Evolutionary conservation across 371 early-diverging fungal species (phyloP).

Genomic region (Massospora cicadina): DNA sequence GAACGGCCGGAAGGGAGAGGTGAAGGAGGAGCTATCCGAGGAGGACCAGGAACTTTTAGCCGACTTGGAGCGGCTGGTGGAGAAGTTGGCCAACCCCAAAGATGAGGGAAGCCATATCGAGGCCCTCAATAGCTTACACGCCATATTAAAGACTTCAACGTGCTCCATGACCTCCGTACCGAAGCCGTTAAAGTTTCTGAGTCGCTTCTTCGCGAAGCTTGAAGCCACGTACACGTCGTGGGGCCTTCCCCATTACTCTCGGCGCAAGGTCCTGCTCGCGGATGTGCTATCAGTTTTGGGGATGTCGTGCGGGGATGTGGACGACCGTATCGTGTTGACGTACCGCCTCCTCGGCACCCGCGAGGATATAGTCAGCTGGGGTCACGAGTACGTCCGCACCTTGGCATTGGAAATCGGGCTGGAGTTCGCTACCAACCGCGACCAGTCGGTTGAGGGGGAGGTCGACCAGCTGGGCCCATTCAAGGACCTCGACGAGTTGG

Average conservation of each 20-base stretch:
- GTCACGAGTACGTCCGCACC: slow-evolving; percentile 84
- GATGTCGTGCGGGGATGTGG: slow-evolving; percentile 85
- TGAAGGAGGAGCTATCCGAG: slow-evolving; percentile 4
- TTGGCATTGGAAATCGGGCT: slow-evolving; percentile 4
- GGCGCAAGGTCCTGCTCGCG: slow-evolving; percentile 73
- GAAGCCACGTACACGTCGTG: slow-evolving; percentile 50
- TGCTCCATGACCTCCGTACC: slow-evolving; percentile 97
- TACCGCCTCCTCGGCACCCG: slow-evolving; percentile 67
- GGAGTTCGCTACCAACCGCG: neutral
- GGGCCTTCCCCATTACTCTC: slow-evolving; percentile 26
- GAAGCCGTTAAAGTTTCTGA: slow-evolving; percentile 89
- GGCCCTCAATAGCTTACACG: slow-evolving; percentile 71
- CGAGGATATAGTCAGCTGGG: slow-evolving; percentile 83
- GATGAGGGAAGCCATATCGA: slow-evolving; percentile 57
- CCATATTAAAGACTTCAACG: slow-evolving; percentile 78
- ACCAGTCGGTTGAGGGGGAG: slow-evolving; percentile 1
- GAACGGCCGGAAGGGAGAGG: neutral
- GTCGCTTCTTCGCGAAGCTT: slow-evolving; percentile 64
- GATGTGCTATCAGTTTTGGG: slow-evolving; percentile 90
- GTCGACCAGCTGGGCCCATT: neutral
- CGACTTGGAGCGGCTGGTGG: neutral
- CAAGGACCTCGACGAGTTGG: neutral
- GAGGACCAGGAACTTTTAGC: slow-evolving; percentile 10
- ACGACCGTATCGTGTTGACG: slow-evolving; percentile 59
- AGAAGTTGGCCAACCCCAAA: slow-evolving; percentile 35